Conservation (phyloP, 257 asterid genomes). For the Paulownia fortunei region DNA sequence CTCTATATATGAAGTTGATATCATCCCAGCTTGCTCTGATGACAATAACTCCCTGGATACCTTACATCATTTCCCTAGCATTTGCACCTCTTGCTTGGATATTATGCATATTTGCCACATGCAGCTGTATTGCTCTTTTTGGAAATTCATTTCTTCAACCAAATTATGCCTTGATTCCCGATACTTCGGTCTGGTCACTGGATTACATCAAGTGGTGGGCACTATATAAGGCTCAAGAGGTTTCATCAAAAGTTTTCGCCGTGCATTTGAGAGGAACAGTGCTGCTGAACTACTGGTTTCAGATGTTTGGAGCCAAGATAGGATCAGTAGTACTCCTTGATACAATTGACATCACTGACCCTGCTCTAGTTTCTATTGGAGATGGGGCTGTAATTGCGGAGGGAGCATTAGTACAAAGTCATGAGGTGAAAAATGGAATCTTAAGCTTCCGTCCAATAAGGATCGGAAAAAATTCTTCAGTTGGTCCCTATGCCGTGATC, state of each 20-base stretch:
- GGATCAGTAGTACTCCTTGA: constrained; percentile 71
- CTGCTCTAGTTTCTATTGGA: constrained; percentile 71
- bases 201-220: constrained; percentile 86
- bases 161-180: constrained; percentile 63
- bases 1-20: constrained; percentile 47
- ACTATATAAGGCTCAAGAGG: constrained; percentile 73
- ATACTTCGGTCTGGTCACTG: constrained; percentile 59
- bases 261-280: constrained; percentile 81
- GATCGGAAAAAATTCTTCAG: constrained; percentile 57
- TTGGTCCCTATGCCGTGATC: constrained; percentile 72
- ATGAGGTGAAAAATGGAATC: constrained; percentile 65
- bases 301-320: constrained; percentile 69
- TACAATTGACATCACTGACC: constrained; percentile 71
- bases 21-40: constrained; percentile 28
- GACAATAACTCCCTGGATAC: constrained; percentile 42
- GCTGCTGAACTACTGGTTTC: constrained; percentile 71
- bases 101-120: constrained; percentile 67
- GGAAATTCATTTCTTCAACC: constrained; percentile 81
- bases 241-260: constrained; percentile 66
- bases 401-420: constrained; percentile 75
- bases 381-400: constrained; percentile 67
- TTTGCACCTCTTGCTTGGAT: constrained; percentile 75
- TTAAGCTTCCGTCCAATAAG: constrained; percentile 63
- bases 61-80: constrained; percentile 46
- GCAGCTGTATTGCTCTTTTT: constrained; percentile 56